phyloP scores from a whole-genome alignment of 208 protist species.

The Acanthamoeba castellanii region DNA sequence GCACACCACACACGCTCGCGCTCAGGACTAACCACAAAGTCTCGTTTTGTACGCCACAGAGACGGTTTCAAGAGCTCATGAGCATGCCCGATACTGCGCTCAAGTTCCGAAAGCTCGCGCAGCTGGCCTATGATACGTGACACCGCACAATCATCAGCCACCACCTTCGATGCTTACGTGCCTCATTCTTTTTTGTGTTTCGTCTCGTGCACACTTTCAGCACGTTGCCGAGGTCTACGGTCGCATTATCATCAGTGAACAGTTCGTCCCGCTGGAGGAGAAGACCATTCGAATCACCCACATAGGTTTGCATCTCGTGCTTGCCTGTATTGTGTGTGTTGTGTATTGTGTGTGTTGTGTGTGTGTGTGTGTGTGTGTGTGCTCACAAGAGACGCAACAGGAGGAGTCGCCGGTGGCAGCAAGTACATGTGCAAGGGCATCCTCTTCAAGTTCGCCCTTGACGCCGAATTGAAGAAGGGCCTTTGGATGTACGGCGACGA shows the following conservation, averaged over 20 bases:
- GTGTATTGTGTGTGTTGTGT: too few species aligned
- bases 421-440: slow-evolving; percentile 76
- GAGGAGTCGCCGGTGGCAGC: slow-evolving; percentile 67
- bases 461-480: slow-evolving; percentile 56
- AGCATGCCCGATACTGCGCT: neutral
- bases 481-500: slow-evolving; percentile 72
- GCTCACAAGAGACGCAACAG: too few species aligned
- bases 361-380: too few species aligned
- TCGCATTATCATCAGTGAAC: slow-evolving; percentile 72
- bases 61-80: slow-evolving; percentile 61
- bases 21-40: neutral
- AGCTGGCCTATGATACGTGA: slow-evolving; percentile 68
- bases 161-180: neutral
- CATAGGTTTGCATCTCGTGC: slow-evolving; percentile 22
- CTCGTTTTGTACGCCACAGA: neutral
- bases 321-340: too few species aligned
- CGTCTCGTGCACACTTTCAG: slow-evolving; percentile 44
- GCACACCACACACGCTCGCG: neutral
- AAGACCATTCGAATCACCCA: slow-evolving; percentile 55
- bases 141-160: neutral
- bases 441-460: slow-evolving; percentile 77
- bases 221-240: slow-evolving; percentile 68
- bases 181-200: neutral
- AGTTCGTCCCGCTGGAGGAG: slow-evolving; percentile 52
- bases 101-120: slow-evolving; percentile 52